A percentile compares a stretch with the other conserved stretches of the same genome.
phyloP scores from a whole-genome alignment of 2,329 filamentous ascomycete genomes.

The Penicillium sp. region DNA sequence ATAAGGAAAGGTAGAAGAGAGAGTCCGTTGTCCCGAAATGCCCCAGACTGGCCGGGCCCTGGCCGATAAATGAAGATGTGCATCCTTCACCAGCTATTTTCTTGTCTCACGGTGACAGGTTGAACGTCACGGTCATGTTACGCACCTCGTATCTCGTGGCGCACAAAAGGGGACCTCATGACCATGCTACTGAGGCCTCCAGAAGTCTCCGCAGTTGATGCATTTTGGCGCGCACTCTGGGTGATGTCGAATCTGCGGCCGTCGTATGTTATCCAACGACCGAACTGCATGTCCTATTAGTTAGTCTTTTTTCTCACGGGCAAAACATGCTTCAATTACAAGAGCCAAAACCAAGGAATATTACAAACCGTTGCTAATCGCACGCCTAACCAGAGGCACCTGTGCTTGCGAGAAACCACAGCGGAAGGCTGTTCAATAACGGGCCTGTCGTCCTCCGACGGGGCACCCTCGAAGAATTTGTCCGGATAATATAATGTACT shows the following conservation, averaged over 20 bases:
- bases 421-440: constrained; percentile 54
- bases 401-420: constrained; percentile 51
- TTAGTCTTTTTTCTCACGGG: constrained; percentile 2
- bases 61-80: not conserved
- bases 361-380: constrained; percentile 46
- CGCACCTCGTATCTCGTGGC: constrained; percentile 10
- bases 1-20: constrained; percentile 4
- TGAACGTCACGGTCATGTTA: not conserved
- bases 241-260: constrained; percentile 38
- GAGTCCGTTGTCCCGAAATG: not conserved
- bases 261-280: constrained; percentile 46
- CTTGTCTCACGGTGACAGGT: not conserved
- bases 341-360: not conserved
- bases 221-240: constrained; percentile 27
- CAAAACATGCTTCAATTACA: not conserved
- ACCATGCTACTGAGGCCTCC: constrained; percentile 14
- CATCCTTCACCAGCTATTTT: not conserved
- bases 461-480: constrained; percentile 53
- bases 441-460: constrained; percentile 58
- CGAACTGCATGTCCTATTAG: constrained; percentile 29
- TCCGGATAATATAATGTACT: constrained; percentile 52
- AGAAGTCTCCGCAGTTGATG: constrained; percentile 21
- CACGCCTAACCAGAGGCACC: constrained; percentile 55
- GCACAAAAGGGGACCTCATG: not conserved
- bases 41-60: not conserved